Base-by-base conservation (phyloP, 1,284 basidiomycete genomes). In the Ustilago xerochloae region DNA sequence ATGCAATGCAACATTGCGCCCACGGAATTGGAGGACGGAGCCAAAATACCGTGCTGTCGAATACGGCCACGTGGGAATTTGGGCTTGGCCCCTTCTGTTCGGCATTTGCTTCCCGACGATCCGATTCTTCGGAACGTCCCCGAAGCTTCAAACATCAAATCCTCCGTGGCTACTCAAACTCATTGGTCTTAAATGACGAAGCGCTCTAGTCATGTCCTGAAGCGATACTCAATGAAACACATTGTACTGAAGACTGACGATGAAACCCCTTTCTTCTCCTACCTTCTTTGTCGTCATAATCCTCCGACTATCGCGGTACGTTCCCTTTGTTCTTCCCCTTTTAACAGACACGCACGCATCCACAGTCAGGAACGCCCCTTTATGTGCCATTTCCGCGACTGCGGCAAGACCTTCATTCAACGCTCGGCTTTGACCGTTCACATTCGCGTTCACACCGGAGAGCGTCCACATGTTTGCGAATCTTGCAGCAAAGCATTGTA, bases 391-490 rank as follows among this genome's bases (percentile, higher is more conserved):
- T 79, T 75, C 36, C 63, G 60, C 13, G 66, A 55, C 12, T 84
- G 82, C 60, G 74, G 75, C 61, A 82, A 83, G 67, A 79, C 79
- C 10, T 84, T 84, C 52, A 82, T 84, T 26, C 79, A 85, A 54
- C 73, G 80, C 45, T 79, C 77, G 2, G 93, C 93, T 24, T 85
- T 94, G 63, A 91, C 91, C 53, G 93, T 94, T 5, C 93, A 94
- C 84, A 87, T 89, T 55, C 90, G 93, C 41, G 91, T 93, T 8
- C 93, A 94, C 80, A 93, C 93, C 1, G 79, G 81, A 15, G 79
- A 94, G 86, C 92, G 92, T 80, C 93, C 93, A 8, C 92, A 94
- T 83, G 89, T 88, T 53, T 94, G 93, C 62, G 15, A 91, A 88
- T 18, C 93, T 90, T 83, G 82, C 59, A 55, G 58, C 57, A 80